A percentile compares a stretch with the other conserved stretches of the same genome.
Evolutionary conservation across 768 basidiomycete species (phyloP).

Genomic region (Tulasnella sp.): DNA sequence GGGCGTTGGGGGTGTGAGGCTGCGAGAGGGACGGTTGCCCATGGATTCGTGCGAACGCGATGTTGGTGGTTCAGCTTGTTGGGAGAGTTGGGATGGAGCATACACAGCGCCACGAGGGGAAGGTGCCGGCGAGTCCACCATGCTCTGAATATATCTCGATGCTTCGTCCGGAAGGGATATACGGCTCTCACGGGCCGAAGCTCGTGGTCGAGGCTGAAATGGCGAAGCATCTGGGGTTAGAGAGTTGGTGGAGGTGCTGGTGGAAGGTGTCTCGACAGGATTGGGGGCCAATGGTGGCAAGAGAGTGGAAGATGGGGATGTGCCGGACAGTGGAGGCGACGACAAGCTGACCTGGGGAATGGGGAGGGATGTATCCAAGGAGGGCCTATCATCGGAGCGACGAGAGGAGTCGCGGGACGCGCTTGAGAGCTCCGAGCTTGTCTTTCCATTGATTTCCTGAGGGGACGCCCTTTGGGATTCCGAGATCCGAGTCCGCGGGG

Average conservation of each 20-base stretch:
- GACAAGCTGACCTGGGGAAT: constrained; percentile 11
- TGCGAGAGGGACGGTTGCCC: constrained; percentile 10
- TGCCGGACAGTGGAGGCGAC: neutral
- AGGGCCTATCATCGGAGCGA: neutral
- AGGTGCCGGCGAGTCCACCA: constrained; percentile 54
- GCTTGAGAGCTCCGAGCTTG: neutral
- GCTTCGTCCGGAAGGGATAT: constrained; percentile 72
- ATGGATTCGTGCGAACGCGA: neutral
- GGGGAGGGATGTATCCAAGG: constrained; percentile 9
- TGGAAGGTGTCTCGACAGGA: neutral
- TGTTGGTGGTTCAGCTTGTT: neutral
- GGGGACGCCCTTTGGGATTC: neutral
- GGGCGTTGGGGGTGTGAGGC: neutral
- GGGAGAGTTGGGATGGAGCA: constrained; percentile 10
- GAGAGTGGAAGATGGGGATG: neutral
- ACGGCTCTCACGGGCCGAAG: constrained; percentile 52
- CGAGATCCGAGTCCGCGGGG: neutral
- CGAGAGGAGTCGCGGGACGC: neutral
- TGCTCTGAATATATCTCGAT: constrained; percentile 58
- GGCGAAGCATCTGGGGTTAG: neutral
- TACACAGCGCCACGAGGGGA: constrained; percentile 38
- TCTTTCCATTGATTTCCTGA: neutral
- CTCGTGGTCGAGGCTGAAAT: constrained; percentile 27
- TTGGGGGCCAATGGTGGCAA: neutral
- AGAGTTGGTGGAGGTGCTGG: constrained; percentile 2